Evolutionary conservation across 495 filamentous ascomycete species (phyloP).

Genomic region (Trichocladium antarcticum): DNA sequence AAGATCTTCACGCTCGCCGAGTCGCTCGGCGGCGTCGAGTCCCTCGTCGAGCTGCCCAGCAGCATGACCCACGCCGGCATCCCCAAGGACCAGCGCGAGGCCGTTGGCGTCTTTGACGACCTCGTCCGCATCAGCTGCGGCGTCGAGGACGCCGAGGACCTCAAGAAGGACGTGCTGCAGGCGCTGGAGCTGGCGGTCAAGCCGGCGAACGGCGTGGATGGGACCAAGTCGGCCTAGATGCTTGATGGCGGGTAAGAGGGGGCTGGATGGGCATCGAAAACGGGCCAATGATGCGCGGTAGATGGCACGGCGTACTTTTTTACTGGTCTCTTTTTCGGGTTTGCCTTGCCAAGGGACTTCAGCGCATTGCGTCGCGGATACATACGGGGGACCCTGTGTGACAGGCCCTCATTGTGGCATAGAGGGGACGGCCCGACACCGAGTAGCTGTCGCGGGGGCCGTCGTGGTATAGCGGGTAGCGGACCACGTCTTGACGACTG

Average conservation of each 20-base stretch:
- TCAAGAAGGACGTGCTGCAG: constrained; percentile 71
- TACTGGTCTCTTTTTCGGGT: background rate
- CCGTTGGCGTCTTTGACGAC: constrained; percentile 90
- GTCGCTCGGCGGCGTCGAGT: constrained; percentile 86
- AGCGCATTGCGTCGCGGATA: constrained; percentile 1
- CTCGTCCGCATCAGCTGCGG: constrained; percentile 90
- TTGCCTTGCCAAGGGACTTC: background rate
- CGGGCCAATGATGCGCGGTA: background rate
- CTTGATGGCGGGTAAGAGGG: too few species aligned
- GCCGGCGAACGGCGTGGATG: constrained; percentile 14
- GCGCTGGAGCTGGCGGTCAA: constrained; percentile 67
- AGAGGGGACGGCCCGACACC: background rate
- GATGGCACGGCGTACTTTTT: constrained; percentile 4
- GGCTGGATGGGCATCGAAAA: too few species aligned
- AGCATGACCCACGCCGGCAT: constrained; percentile 97
- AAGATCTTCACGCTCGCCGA: constrained; percentile 90
- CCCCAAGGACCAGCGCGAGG: constrained; percentile 77
- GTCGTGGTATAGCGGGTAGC: too few species aligned
- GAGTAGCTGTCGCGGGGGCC: too few species aligned
- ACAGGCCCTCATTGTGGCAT: background rate
- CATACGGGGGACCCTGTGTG: background rate
- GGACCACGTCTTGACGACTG: too few species aligned
- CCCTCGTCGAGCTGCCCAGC: constrained; percentile 77
- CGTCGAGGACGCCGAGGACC: constrained; percentile 81
- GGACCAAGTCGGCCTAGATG: too few species aligned